Base-by-base conservation (phyloP, 2,329 filamentous ascomycete species). In the Aureobasidium sp. region DNA sequence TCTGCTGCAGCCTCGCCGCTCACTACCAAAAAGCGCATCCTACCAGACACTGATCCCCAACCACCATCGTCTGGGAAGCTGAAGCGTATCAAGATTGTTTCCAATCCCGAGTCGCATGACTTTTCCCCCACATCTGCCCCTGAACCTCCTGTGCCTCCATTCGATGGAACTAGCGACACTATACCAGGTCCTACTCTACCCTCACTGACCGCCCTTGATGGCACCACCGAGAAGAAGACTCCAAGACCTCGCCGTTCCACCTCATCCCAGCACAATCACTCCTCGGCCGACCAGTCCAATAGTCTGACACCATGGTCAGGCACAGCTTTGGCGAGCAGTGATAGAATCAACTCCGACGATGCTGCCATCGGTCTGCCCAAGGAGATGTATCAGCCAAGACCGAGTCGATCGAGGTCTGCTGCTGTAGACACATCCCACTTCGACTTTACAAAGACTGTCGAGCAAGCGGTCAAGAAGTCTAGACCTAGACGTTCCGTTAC, bases 361-460 rank as follows among this genome's bases (percentile, higher is more conserved):
- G 50, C 58, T 6, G 62, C 60, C 4, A 58, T 70, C 17, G 70
- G 66, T 2, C 56, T 71, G 16, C 69, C 66, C 11, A 68, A 63
- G 54, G 70, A 73, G 58, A 55, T 61, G 11, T 73, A 72, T 55
- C 57, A 66, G 50, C 69, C 70, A 3, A 59, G 70, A 44, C 69
- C 66, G 25, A 71, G 68, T 54, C 63, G 66, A 17, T 64, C 63
- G 12, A 56, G 64, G 3, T 56, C 39, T 17, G 52, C 42, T 1
- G 53, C 55, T 42, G 65, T 55, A 37, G 64, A 53, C 58, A 41
- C 19, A 7, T 22, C 22, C 17, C 17, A 41, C 25, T n/a, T 39
- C 25, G 48, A 51, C 29, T 51, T 62, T n/a, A 66, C 60, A 11
- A 47, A 54, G 7, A 30, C 62, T 22, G n/a, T 60, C 1, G 60